Percentiles rank a stretch among this genome's conserved stretches.
These are phyloP conservation scores for Pythium dissimile DNA, from an alignment of 352 stramenopile species.

Conservation along the genomic window DNA sequence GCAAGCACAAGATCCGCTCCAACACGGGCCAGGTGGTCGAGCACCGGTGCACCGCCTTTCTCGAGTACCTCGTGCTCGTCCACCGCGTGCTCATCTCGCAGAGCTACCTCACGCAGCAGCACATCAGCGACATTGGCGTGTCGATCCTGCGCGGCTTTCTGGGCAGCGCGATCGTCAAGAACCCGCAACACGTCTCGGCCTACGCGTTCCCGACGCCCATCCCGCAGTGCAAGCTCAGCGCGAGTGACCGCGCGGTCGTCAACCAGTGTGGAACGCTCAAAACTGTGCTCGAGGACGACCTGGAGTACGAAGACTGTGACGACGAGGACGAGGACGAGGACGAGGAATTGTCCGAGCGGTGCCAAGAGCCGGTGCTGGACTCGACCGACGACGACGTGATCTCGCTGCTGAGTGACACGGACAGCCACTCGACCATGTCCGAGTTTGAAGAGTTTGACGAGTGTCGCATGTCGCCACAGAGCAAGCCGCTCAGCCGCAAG, in stretches of 20 bases:
- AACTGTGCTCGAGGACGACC: slow-evolving; percentile 31
- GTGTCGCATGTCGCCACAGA: slow-evolving; percentile 1
- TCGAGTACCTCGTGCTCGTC: slow-evolving; percentile 29
- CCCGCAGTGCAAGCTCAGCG: slow-evolving; percentile 25
- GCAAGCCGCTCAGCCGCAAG: slow-evolving; percentile 4
- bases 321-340: slow-evolving; percentile 16
- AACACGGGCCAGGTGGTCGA: slow-evolving; percentile 25
- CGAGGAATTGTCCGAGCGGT: background rate
- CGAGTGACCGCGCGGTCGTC: slow-evolving; percentile 21
- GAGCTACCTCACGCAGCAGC: slow-evolving; percentile 26
- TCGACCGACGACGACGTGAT: slow-evolving; percentile 17
- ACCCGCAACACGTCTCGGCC: slow-evolving; percentile 16
- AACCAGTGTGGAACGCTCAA: slow-evolving; percentile 32
- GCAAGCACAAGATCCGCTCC: slow-evolving; percentile 30
- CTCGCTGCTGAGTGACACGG: slow-evolving; percentile 22
- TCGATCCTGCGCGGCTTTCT: slow-evolving; percentile 36
- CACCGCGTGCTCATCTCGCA: slow-evolving; percentile 31
- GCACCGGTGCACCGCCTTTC: slow-evolving; percentile 29
- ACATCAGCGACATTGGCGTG: slow-evolving; percentile 26
- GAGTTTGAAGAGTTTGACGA: slow-evolving; percentile 23
- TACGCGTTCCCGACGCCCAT: slow-evolving; percentile 28
- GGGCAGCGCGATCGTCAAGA: slow-evolving; percentile 24
- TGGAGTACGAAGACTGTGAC: slow-evolving; percentile 22
- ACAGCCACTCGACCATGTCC: slow-evolving; percentile 22
- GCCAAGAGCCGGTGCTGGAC: slow-evolving; percentile 12